A percentile compares a stretch with the other conserved stretches of the same genome.
phyloP scores from a whole-genome alignment of 768 basidiomycete species.

The Mycena maculata region DNA sequence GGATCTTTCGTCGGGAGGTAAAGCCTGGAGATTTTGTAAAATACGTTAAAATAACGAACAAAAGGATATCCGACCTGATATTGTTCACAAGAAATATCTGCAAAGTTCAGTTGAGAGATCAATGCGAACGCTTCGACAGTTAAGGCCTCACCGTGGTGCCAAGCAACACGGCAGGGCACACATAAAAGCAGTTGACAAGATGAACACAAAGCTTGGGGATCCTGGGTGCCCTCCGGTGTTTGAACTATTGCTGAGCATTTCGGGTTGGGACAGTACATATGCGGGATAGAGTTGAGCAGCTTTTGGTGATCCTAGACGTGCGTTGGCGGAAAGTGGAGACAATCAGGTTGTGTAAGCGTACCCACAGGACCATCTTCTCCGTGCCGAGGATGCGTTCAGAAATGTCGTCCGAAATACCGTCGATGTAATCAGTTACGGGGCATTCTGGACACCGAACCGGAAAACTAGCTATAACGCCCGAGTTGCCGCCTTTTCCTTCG shows the following conservation, averaged over 20 bases:
- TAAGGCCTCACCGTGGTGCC: slow-evolving; percentile 47
- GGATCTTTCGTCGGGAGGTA: slow-evolving; percentile 51
- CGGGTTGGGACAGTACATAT: slow-evolving; percentile 52
- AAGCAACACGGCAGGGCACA: slow-evolving; percentile 47
- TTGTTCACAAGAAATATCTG: slow-evolving; percentile 46
- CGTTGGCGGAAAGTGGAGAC: not conserved
- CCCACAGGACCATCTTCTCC: slow-evolving; percentile 50
- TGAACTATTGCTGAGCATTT: slow-evolving; percentile 51
- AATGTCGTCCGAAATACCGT: slow-evolving; percentile 50
- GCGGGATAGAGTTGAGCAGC: slow-evolving; percentile 48
- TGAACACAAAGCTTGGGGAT: slow-evolving; percentile 49
- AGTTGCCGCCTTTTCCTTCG: slow-evolving; percentile 44
- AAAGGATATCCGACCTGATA: slow-evolving; percentile 38
- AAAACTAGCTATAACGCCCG: slow-evolving; percentile 46
- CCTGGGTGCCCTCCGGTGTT: slow-evolving; percentile 46
- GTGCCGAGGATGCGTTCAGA: slow-evolving; percentile 46
- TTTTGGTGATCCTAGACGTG: slow-evolving; percentile 48
- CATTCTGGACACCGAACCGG: slow-evolving; percentile 55
- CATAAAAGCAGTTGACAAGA: slow-evolving; percentile 48
- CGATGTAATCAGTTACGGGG: slow-evolving; percentile 42
- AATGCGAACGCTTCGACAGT: not conserved
- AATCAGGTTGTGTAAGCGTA: slow-evolving; percentile 23
- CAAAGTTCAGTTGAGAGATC: not conserved
- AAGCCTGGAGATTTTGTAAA: slow-evolving; percentile 37
- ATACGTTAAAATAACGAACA: slow-evolving; percentile 1